Conservation (phyloP, 2,329 filamentous ascomycete genomes). For the Botrytis aclada region DNA sequence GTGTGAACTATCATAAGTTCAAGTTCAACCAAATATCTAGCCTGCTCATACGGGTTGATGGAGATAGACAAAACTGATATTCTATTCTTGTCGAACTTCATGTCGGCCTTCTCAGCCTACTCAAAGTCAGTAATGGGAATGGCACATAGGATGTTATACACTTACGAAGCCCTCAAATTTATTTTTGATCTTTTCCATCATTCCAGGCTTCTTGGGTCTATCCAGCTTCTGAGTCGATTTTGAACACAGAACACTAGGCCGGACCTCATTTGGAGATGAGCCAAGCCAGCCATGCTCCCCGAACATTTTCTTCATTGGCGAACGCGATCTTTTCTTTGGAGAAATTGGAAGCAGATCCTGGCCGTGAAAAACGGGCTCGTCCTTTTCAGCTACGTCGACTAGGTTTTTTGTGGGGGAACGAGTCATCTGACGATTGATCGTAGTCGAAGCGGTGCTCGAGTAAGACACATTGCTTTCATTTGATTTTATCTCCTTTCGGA, state of each 20-base stretch:
- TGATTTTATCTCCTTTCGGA: neutral
- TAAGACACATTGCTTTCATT: conserved; percentile 4
- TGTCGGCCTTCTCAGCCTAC: conserved; percentile 37
- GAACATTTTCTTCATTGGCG: conserved; percentile 39
- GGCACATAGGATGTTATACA: neutral
- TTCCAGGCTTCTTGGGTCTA: conserved; percentile 27
- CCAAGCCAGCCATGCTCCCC: conserved; percentile 37
- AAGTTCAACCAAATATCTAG: conserved; percentile 34
- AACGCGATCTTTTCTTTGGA: conserved; percentile 34
- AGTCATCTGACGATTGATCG: conserved; percentile 21
- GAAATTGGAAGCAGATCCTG: conserved; percentile 11
- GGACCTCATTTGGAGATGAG: conserved; percentile 27
- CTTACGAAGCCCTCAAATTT: conserved; percentile 37
- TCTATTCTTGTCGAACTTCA: conserved; percentile 26
- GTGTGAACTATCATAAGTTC: conserved; percentile 37
- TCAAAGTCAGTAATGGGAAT: conserved; percentile 3
- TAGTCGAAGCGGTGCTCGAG: conserved; percentile 3
- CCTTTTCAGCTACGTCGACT: conserved; percentile 23
- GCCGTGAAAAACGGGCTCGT: conserved; percentile 20
- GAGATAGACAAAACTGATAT: conserved; percentile 30
- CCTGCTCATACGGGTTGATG: conserved; percentile 33
- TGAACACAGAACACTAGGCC: conserved; percentile 20
- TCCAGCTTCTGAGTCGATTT: conserved; percentile 19
- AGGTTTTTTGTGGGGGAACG: conserved; percentile 26
- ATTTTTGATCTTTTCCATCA: conserved; percentile 34